These are phyloP conservation scores for Diaporthe australafricana DNA, from an alignment of 2,329 filamentous ascomycete genomes.

Conservation along the genomic window DNA sequence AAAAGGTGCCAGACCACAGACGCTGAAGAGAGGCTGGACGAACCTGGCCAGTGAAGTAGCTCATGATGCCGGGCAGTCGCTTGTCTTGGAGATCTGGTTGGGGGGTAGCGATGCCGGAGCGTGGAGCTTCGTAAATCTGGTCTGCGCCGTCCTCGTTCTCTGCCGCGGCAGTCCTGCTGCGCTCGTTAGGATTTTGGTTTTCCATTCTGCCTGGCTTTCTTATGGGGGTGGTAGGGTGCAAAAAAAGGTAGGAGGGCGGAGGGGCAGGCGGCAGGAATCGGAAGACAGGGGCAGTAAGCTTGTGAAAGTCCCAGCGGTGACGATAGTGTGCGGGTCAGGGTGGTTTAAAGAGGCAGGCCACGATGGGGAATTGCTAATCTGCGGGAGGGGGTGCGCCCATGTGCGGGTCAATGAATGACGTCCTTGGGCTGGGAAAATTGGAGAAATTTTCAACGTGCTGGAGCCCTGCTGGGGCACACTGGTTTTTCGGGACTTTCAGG, in stretches of 20 bases:
- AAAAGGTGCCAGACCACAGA: slow-evolving; percentile 54
- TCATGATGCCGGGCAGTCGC: slow-evolving; percentile 94
- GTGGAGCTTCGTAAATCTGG: slow-evolving; percentile 86
- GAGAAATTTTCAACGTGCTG: slow-evolving; percentile 34
- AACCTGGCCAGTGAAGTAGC: slow-evolving; percentile 97
- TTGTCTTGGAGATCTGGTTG: slow-evolving; percentile 95
- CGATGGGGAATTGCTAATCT: slow-evolving; percentile 39
- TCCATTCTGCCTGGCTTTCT: slow-evolving; percentile 49
- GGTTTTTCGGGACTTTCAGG: slow-evolving; percentile 32
- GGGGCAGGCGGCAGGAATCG: slow-evolving; percentile 37
- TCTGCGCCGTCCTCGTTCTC: slow-evolving; percentile 78
- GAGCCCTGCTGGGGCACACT: slow-evolving; percentile 30
- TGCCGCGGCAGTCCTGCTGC: slow-evolving; percentile 64
- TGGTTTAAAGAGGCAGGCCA: slow-evolving; percentile 35
- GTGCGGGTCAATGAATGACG: slow-evolving; percentile 33
- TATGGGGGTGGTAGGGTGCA: slow-evolving; percentile 37
- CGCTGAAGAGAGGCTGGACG: slow-evolving; percentile 81
- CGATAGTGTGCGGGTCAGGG: slow-evolving; percentile 38
- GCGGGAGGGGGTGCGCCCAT: slow-evolving; percentile 33
- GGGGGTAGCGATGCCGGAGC: slow-evolving; percentile 91
- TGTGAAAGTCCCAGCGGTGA: slow-evolving; percentile 37
- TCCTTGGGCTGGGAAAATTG: slow-evolving; percentile 35
- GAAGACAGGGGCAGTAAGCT: slow-evolving; percentile 40
- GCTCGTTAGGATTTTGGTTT: slow-evolving; percentile 61
- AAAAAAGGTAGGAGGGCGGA: slow-evolving; percentile 35